phyloP scores from a whole-genome alignment of 2,329 filamentous ascomycete species.

The Verticillium nubilum region DNA sequence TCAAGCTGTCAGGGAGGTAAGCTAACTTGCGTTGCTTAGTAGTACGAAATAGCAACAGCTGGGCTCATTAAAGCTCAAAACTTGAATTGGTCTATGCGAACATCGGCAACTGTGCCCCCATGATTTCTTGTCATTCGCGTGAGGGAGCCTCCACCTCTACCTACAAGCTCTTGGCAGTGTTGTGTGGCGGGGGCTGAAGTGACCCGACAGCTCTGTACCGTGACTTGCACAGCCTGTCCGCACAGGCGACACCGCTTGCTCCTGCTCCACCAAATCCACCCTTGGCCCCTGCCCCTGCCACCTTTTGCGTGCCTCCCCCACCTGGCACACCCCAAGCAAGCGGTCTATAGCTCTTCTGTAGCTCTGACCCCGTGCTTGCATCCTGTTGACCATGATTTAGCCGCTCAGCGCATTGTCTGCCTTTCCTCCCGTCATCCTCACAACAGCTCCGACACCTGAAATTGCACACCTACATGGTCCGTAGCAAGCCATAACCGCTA shows the following conservation, averaged over 20 bases:
- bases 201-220: not conserved
- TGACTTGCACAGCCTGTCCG: not conserved
- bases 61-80: too few relatives aligned
- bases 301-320: not conserved
- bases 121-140: too few relatives aligned
- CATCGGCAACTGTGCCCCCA: too few relatives aligned
- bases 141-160: too few relatives aligned
- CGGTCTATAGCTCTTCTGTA: not conserved
- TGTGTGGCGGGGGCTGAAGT: not conserved
- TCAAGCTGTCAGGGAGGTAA: too few relatives aligned
- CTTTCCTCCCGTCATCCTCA: not conserved
- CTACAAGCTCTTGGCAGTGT: not conserved
- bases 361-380: not conserved
- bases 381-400: not conserved
- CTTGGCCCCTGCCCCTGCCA: not conserved
- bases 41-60: too few relatives aligned
- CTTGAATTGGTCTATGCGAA: too few relatives aligned
- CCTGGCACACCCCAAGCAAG: not conserved
- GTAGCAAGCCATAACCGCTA: not conserved
- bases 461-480: not conserved
- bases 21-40: too few relatives aligned
- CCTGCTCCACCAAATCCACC: not conserved
- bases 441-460: not conserved
- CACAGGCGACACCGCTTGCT: not conserved
- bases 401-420: not conserved